Conservation (phyloP, 2,329 filamentous ascomycete species). For the Alternaria brassicicola region DNA sequence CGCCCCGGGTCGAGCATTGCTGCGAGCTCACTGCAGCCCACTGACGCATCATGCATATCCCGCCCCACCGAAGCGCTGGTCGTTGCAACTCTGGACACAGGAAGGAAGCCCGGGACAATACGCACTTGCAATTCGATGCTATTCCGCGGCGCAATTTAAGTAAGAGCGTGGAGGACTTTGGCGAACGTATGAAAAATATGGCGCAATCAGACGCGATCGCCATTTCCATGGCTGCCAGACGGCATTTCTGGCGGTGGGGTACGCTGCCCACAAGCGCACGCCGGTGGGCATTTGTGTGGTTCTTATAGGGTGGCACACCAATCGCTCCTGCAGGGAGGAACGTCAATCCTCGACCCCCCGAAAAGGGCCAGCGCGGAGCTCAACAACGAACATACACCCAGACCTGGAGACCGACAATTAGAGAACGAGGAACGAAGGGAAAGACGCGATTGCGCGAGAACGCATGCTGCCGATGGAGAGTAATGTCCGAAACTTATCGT, state of each 20-base stretch:
- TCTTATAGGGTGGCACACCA: slow-evolving; percentile 41
- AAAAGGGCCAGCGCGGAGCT: slow-evolving; percentile 19
- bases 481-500: slow-evolving; percentile 43
- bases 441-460: slow-evolving; percentile 15
- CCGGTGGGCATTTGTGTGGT: slow-evolving; percentile 24
- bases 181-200: slow-evolving; percentile 21
- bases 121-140: background rate
- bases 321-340: slow-evolving; percentile 31
- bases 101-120: background rate
- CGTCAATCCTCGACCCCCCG: slow-evolving; percentile 28
- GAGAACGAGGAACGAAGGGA: slow-evolving; percentile 5
- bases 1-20: background rate
- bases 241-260: slow-evolving; percentile 28
- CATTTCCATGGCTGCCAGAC: slow-evolving; percentile 16
- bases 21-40: background rate
- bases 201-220: slow-evolving; percentile 31
- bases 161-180: slow-evolving; percentile 30
- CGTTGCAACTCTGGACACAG: slow-evolving; percentile 6
- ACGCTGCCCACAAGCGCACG: slow-evolving; percentile 26
- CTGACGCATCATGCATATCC: background rate
- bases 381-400: slow-evolving; percentile 22
- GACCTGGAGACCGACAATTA: slow-evolving; percentile 4
- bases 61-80: background rate
- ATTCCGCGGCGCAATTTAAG: slow-evolving; percentile 19
- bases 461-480: slow-evolving; percentile 45